Conservation (phyloP, 2,329 filamentous ascomycete genomes). For the Dactylellina cionopaga region DNA sequence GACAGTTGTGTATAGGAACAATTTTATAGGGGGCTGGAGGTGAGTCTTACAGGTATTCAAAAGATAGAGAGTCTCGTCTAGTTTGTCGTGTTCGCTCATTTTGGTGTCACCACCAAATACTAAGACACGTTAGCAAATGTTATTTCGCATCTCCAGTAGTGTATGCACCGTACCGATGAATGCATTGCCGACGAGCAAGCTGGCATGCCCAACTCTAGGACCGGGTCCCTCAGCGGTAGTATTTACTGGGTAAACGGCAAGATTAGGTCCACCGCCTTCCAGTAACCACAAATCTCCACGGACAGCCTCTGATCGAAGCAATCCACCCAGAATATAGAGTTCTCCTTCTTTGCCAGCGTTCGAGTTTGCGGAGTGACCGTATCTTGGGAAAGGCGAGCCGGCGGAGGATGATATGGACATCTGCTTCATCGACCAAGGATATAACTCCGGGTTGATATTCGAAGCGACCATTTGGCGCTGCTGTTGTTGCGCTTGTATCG, state of each 20-base stretch:
- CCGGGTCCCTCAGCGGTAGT: constrained; percentile 94
- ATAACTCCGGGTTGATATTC: constrained; percentile 67
- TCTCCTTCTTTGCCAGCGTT: constrained; percentile 94
- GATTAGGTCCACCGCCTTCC: constrained; percentile 80
- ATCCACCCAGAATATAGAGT: constrained; percentile 95
- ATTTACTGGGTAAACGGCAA: constrained; percentile 89
- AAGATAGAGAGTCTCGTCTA: constrained; percentile 95
- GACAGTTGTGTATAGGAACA: constrained; percentile 7
- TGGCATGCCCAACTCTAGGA: constrained; percentile 91
- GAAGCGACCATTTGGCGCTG: constrained; percentile 35
- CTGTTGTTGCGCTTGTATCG: neutral
- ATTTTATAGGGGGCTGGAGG: constrained; percentile 56
- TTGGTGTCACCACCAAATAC: constrained; percentile 99
- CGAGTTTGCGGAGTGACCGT: constrained; percentile 94
- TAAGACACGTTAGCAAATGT: constrained; percentile 45
- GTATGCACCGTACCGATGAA: constrained; percentile 71
- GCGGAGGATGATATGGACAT: constrained; percentile 85
- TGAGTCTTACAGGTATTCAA: constrained; percentile 90
- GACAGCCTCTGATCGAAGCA: constrained; percentile 93
- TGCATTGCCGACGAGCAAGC: constrained; percentile 93
- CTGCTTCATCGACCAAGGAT: constrained; percentile 93
- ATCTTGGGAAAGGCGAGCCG: constrained; percentile 90
- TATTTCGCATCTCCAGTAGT: too few relatives aligned
- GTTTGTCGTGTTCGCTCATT: constrained; percentile 86
- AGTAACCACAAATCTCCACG: constrained; percentile 99